Conservation (phyloP, 768 basidiomycete species). For the Sarcodon sp. region DNA sequence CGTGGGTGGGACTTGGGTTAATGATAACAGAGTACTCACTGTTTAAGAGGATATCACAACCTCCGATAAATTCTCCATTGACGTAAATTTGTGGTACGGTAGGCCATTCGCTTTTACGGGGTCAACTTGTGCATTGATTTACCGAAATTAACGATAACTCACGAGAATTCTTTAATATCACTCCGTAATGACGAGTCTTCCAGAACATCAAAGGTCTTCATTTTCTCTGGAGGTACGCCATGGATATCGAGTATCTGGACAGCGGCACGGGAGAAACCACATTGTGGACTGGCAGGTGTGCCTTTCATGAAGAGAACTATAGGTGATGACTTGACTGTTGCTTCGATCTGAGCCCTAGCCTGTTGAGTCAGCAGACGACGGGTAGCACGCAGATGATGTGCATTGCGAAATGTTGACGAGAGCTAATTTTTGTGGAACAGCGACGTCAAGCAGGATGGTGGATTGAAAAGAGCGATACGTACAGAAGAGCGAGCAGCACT, state of each 20-base stretch:
- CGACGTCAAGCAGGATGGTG: too few species aligned
- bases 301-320: constrained; percentile 99
- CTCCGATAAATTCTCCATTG: constrained; percentile 91
- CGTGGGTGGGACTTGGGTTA: constrained; percentile 1
- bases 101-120: constrained; percentile 74
- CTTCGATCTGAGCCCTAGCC: constrained; percentile 47
- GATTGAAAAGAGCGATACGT: neutral
- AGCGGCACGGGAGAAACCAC: constrained; percentile 92
- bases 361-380: constrained; percentile 51
- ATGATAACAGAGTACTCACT: constrained; percentile 37
- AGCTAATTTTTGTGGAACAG: neutral
- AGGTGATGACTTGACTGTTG: constrained; percentile 62
- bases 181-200: constrained; percentile 73
- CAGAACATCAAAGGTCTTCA: constrained; percentile 86
- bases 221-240: constrained; percentile 65
- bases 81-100: constrained; percentile 95
- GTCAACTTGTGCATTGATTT: neutral
- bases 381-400: constrained; percentile 13
- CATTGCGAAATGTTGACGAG: neutral
- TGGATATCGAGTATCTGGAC: constrained; percentile 83
- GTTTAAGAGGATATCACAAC: constrained; percentile 86
- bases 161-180: constrained; percentile 97
- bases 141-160: constrained; percentile 20
- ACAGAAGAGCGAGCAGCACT: neutral
- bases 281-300: constrained; percentile 73